phyloP scores from a whole-genome alignment of 106 monocot genomes.

The Platanthera guangdongensis region DNA sequence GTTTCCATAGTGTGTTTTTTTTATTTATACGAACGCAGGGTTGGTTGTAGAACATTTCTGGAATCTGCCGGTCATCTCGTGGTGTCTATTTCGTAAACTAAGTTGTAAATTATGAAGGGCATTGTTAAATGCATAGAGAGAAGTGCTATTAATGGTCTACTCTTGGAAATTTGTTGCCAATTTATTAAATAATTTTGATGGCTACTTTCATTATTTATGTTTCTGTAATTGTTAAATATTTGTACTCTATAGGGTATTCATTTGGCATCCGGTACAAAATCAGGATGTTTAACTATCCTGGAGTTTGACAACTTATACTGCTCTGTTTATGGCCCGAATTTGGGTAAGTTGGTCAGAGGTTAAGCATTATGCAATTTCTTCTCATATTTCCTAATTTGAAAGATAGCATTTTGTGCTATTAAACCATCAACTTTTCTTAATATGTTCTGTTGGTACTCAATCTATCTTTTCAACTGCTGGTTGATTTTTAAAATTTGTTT shows the following conservation, averaged over 20 bases:
- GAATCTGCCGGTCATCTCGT: too few relatives aligned
- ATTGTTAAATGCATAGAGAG: too few relatives aligned
- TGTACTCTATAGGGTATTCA: constrained; percentile 52
- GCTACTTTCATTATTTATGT: neutral
- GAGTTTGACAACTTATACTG: constrained; percentile 82
- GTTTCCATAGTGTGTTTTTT: too few relatives aligned
- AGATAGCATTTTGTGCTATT: too few relatives aligned
- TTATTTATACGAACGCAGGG: too few relatives aligned
- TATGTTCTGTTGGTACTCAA: too few relatives aligned
- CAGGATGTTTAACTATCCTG: constrained; percentile 84
- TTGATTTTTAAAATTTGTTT: too few relatives aligned
- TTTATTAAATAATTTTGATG: neutral
- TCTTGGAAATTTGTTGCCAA: neutral
- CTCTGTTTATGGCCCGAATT: constrained; percentile 38
- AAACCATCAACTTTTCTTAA: too few relatives aligned
- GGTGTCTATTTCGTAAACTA: too few relatives aligned
- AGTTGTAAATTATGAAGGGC: too few relatives aligned
- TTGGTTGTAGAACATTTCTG: too few relatives aligned
- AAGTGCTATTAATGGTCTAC: neutral
- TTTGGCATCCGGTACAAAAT: constrained; percentile 77
- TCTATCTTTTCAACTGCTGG: too few relatives aligned
- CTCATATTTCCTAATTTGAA: constrained; percentile 4
- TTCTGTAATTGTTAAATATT: neutral
- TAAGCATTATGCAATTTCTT: neutral
- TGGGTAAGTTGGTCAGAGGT: constrained; percentile 27